Conservation (phyloP, 495 filamentous ascomycete genomes). For the Aspergillus ellipticus region DNA sequence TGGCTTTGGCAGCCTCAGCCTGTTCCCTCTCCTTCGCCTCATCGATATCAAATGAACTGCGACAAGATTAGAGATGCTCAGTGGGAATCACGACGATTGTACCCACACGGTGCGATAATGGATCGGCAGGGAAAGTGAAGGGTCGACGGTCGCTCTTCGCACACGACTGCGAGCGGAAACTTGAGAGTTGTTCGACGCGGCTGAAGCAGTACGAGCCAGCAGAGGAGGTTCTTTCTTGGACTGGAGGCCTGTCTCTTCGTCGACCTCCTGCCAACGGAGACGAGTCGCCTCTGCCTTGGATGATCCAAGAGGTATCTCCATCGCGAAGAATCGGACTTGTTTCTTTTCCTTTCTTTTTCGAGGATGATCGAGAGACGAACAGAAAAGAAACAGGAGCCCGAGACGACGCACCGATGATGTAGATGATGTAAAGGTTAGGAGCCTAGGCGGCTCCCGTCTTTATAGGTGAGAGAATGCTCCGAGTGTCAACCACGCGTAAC, state of each 20-base stretch:
- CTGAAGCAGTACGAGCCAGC: not conserved
- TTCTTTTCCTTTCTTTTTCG: not conserved
- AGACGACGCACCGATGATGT: no score
- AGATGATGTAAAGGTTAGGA: not conserved
- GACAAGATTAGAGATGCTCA: not conserved
- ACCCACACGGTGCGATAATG: slow-evolving; percentile 11
- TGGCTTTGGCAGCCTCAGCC: slow-evolving; percentile 1
- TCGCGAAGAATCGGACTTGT: not conserved
- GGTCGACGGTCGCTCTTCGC: slow-evolving; percentile 4
- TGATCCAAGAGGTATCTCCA: slow-evolving; percentile 7
- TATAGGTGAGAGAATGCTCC: not conserved
- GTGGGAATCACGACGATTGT: not conserved
- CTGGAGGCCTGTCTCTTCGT: slow-evolving; percentile 6
- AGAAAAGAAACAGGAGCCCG: not conserved
- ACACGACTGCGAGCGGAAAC: slow-evolving; percentile 2
- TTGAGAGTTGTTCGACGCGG: slow-evolving; percentile 1
- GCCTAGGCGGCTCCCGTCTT: not conserved
- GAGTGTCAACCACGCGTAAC: not conserved
- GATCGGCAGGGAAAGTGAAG: slow-evolving; percentile 8
- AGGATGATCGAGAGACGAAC: no score
- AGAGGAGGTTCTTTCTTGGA: not conserved
- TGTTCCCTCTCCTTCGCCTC: slow-evolving; percentile 3
- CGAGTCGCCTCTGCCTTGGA: slow-evolving; percentile 3
- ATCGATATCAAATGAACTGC: slow-evolving; percentile 11
- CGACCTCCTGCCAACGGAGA: slow-evolving; percentile 6